Evolutionary conservation across 2,329 filamentous ascomycete genomes (phyloP), one percentile per base, ranked within the genome.

Genomic region (Monosporascus cannonballus): DNA sequence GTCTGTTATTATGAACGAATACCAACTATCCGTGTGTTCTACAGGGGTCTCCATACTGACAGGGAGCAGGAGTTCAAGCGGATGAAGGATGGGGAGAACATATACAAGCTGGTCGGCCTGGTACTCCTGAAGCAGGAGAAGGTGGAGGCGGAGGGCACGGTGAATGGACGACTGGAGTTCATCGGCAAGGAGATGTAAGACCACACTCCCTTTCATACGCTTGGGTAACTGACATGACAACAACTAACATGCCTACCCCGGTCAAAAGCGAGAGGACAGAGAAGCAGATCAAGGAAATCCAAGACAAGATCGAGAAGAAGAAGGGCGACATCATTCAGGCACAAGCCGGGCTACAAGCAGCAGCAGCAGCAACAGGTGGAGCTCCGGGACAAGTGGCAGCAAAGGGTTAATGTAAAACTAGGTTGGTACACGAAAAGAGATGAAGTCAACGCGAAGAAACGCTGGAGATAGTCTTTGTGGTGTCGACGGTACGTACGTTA

Each of bases 101-200:
- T 99, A 70, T 99, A 96, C 82, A 99, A 97, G 73, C 83, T 96
- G 42, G 85, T 96, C 47, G 94, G 94, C 0, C 94, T 94, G 0
- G 89, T 97, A 6, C 75, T 99, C 38, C 72, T 99, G 65, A 96
- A 97, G 78, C 94, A 99, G 71, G 94, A 97, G 53, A 92, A 89
- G 70, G 75, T 83, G 2, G 94, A 99, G 69, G 94, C 94, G 0
- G 85, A 91, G 59, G 87, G 89, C 77, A 92, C 91, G 0, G 94
- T 99, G 18, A 90, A 95, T 62, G 90, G 90, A 20, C 84, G 94
- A 24, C 71, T 99, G 49, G 91, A 96, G 60, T 97, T 93, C 66
- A 99, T 99, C 60, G 81, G 86, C 59, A 90, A 93, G 65, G 93
- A 99, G 68, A 94, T 97, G 91, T 96, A 69, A 70, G 85, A 68